These are phyloP conservation scores for Ogataea saltuana DNA, from an alignment of 805 yeast species.

Conservation along the genomic window DNA sequence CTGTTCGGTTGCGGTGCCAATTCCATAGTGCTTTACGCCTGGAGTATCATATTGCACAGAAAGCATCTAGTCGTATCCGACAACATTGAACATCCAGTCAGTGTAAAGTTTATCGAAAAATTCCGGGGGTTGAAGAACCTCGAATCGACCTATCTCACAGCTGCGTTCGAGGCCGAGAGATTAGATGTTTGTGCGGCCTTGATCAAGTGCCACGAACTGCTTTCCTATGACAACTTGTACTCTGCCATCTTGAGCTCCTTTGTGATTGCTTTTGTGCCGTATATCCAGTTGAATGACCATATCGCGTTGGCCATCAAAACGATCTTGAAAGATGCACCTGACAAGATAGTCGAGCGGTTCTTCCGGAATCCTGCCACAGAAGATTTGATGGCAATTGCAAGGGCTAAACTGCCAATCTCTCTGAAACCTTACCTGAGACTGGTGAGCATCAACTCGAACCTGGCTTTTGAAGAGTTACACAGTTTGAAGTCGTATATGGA, in stretches of 20 bases:
- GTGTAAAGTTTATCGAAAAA: conserved; percentile 22
- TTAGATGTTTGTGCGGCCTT: conserved; percentile 50
- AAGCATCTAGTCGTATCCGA: conserved; percentile 45
- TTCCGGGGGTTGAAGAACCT: conserved; percentile 26
- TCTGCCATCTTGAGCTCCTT: conserved; percentile 50
- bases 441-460: conserved; percentile 60
- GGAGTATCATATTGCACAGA: conserved; percentile 63
- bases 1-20: conserved; percentile 38
- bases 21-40: conserved; percentile 57
- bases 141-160: conserved; percentile 30
- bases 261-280: conserved; percentile 48
- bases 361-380: conserved; percentile 47
- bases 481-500: conserved; percentile 64
- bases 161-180: conserved; percentile 41
- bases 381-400: conserved; percentile 50
- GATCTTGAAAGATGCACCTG: conserved; percentile 47
- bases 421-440: conserved; percentile 62
- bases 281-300: conserved; percentile 47
- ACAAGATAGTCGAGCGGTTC: conserved; percentile 43
- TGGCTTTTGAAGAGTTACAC: conserved; percentile 64
- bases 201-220: conserved; percentile 39
- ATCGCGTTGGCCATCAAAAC: conserved; percentile 43
- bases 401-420: conserved; percentile 73
- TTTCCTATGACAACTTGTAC: conserved; percentile 52
- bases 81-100: conserved; percentile 28